These are phyloP conservation scores for Solanum chiquidenum DNA, from an alignment of 257 asterid genomes.

Conservation along the genomic window DNA sequence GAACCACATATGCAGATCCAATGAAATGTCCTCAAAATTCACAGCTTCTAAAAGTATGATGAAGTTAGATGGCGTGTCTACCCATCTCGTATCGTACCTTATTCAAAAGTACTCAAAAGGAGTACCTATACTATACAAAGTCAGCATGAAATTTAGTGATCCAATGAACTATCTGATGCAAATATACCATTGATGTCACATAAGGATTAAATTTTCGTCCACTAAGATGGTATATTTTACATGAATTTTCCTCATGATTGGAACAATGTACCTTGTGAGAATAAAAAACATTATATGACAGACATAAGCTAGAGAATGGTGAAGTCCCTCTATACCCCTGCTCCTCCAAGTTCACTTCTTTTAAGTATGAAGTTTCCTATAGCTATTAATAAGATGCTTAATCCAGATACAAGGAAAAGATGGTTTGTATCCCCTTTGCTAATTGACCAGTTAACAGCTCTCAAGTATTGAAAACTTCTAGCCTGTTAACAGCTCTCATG, in stretches of 20 bases:
- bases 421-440: neutral
- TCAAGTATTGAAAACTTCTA: neutral
- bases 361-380: neutral
- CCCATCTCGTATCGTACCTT: neutral
- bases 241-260: neutral
- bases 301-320: neutral
- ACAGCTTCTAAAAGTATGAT: neutral
- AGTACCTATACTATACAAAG: neutral
- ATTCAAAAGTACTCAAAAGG: neutral
- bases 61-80: neutral
- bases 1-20: neutral
- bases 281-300: neutral
- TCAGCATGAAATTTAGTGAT: neutral
- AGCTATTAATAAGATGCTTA: neutral
- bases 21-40: neutral
- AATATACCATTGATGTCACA: neutral
- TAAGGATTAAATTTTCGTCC: neutral
- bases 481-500: neutral
- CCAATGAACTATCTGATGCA: neutral
- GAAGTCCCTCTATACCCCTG: neutral
- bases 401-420: neutral
- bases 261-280: neutral
- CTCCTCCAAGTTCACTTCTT: neutral
- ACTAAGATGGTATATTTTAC: neutral
- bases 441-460: neutral